Percentiles rank a stretch among this genome's conserved stretches.
Conservation (phyloP, 331 rosid species). For the Acacia concinna region DNA sequence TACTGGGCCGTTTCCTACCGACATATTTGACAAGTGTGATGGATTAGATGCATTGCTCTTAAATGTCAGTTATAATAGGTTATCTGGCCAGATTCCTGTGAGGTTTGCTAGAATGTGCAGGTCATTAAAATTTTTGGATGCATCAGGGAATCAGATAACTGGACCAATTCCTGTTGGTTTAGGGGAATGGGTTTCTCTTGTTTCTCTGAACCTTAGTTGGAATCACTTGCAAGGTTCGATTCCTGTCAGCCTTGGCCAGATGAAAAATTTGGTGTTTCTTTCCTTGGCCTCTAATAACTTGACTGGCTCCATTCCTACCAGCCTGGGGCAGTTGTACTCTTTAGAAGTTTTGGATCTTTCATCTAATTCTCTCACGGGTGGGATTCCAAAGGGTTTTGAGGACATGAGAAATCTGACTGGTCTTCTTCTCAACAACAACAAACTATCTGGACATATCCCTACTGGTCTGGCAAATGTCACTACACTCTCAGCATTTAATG, state of each 20-base stretch:
- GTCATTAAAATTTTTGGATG: conserved; percentile 68
- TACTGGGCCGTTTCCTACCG: conserved; percentile 55
- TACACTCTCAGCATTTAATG: conserved; percentile 66
- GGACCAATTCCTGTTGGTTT: conserved; percentile 58
- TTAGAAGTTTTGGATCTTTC: conserved; percentile 79
- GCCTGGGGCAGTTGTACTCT: conserved; percentile 62
- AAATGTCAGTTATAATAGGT: conserved; percentile 64
- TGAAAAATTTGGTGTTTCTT: conserved; percentile 55
- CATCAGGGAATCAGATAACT: conserved; percentile 60
- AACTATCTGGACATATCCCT: conserved; percentile 82
- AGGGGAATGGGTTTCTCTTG: conserved; percentile 53
- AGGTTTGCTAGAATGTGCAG: conserved; percentile 51
- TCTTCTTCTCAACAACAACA: conserved; percentile 73
- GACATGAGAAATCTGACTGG: conserved; percentile 57
- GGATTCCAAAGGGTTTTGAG: conserved; percentile 64
- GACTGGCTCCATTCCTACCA: conserved; percentile 62
- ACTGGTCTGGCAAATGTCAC: conserved; percentile 68
- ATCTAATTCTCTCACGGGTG: conserved; percentile 67
- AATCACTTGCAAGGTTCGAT: conserved; percentile 64
- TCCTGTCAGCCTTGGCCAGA: conserved; percentile 61
- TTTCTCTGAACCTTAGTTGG: conserved; percentile 65
- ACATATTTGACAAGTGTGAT: conserved; percentile 60
- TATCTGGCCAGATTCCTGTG: conserved; percentile 61
- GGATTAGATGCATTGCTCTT: conserved; percentile 57
- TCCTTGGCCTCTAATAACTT: conserved; percentile 71